phyloP scores from a whole-genome alignment of 2,329 filamentous ascomycete species.

The Epichloe baconii region DNA sequence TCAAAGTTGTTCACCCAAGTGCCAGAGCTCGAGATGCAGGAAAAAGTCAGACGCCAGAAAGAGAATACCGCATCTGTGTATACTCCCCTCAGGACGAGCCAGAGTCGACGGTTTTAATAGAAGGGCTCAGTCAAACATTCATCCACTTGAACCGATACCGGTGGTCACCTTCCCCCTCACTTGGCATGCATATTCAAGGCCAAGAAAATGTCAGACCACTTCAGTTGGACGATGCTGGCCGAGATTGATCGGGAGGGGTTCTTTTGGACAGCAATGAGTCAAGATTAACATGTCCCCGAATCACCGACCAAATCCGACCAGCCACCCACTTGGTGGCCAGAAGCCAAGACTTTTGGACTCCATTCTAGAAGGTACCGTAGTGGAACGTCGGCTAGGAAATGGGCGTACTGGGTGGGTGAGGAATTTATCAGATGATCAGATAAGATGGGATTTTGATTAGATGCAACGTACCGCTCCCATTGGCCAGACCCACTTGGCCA shows the following conservation, averaged over 20 bases:
- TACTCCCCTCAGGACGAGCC: neutral
- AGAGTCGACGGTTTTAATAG: neutral
- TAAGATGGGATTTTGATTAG: slow-evolving; percentile 16
- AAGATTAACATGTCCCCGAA: neutral
- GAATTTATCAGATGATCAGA: slow-evolving; percentile 8
- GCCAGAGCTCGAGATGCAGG: neutral
- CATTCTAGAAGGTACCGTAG: neutral
- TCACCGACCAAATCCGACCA: neutral
- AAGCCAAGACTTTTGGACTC: neutral
- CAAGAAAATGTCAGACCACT: neutral
- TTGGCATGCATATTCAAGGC: neutral
- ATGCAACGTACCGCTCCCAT: slow-evolving; percentile 10
- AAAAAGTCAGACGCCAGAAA: neutral
- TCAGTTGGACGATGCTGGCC: neutral
- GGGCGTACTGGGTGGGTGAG: neutral
- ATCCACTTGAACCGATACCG: too few species aligned
- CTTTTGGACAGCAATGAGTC: too few species aligned
- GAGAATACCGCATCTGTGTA: too few species aligned
- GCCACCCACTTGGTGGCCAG: neutral
- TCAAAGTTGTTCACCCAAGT: neutral
- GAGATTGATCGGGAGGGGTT: too few species aligned
- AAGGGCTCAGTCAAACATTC: too few species aligned
- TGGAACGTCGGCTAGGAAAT: neutral
- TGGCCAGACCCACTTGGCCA: slow-evolving; percentile 12
- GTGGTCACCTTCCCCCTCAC: neutral